Evolutionary conservation across 345 rosid species (phyloP), one percentile per base, ranked within the genome.

Genomic region (Mallotus nudiflorus): DNA sequence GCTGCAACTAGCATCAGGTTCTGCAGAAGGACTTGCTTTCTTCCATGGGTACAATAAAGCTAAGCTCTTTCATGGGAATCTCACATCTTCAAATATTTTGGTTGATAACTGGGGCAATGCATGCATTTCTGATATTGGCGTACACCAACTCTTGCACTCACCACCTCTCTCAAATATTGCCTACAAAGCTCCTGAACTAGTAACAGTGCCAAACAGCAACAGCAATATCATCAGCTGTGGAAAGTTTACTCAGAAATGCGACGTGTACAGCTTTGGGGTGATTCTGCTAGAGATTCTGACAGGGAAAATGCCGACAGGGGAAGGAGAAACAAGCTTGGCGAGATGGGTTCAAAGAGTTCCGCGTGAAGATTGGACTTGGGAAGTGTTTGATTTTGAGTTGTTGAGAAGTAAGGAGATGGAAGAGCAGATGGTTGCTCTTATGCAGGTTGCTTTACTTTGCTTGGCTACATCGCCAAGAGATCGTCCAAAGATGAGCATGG

Each of bases 341-440:
- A 75, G 51, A 48, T 84, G 85, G 87, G 75, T 79, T 16, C 77
- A 75, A 9, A 68, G 55, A 53, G 77, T 79, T 46, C 62, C 65
- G 22, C 55, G 70, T 29, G 75, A 77, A 12, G 78, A 77, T 52
- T 72, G 68, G 77, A 31, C 65, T 1, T 69, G 77, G 76, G 83
- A 81, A 62, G 82, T 84, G 60, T 82, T 84, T 39, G 83, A 84
- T 75, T 79, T 81, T 45, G 87, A 79, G 71, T 29, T 81, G 67
- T 19, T 65, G 19, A 63, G 76, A 62, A 54, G 65, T 44, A 79
- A 74, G 50, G 82, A 68, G 24, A 77, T 48, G 82, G 78, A 81
- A 74, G 78, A 65, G 28, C 82, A 77, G 54, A 84, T 84, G 83
- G 69, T 62, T 51, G 77, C 72, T 59, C 76, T 81, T 1, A 69